Conservation (phyloP, 352 stramenopile genomes). For the Pseudoperonospora humuli region DNA sequence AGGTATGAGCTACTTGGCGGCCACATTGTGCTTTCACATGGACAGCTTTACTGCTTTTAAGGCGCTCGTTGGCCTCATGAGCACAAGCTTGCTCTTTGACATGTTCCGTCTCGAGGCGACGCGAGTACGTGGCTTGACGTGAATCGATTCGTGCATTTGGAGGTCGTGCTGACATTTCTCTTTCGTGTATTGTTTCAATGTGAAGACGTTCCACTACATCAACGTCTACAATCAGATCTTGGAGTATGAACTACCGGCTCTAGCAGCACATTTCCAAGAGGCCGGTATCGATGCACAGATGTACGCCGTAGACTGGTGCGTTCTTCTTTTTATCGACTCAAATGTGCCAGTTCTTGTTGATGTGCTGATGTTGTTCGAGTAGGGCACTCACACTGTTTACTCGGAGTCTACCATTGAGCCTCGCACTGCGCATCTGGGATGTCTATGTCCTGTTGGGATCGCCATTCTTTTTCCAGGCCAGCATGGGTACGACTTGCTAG, state of each 20-base stretch:
- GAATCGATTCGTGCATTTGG: not conserved
- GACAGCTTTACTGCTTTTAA: constrained; percentile 85
- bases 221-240: constrained; percentile 70
- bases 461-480: constrained; percentile 83
- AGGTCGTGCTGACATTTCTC: constrained; percentile 1
- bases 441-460: constrained; percentile 74
- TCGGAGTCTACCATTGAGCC: constrained; percentile 54
- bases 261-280: constrained; percentile 61
- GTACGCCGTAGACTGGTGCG: constrained; percentile 82
- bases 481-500: constrained; percentile 45
- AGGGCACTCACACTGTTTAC: constrained; percentile 82
- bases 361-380: constrained; percentile 1
- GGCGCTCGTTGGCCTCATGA: constrained; percentile 73
- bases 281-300: constrained; percentile 77
- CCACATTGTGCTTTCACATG: constrained; percentile 80
- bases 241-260: constrained; percentile 61
- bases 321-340: not conserved
- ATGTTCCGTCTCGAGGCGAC: constrained; percentile 82
- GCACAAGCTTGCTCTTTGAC: constrained; percentile 79
- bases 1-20: constrained; percentile 85
- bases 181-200: constrained; percentile 1
- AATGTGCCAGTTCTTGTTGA: not conserved
- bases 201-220: constrained; percentile 83
- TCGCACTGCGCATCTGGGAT: constrained; percentile 77
- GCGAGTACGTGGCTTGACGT: constrained; percentile 35